Evolutionary conservation across 2,329 filamentous ascomycete species (phyloP).

Genomic region (Fusarium sulawesiense): DNA sequence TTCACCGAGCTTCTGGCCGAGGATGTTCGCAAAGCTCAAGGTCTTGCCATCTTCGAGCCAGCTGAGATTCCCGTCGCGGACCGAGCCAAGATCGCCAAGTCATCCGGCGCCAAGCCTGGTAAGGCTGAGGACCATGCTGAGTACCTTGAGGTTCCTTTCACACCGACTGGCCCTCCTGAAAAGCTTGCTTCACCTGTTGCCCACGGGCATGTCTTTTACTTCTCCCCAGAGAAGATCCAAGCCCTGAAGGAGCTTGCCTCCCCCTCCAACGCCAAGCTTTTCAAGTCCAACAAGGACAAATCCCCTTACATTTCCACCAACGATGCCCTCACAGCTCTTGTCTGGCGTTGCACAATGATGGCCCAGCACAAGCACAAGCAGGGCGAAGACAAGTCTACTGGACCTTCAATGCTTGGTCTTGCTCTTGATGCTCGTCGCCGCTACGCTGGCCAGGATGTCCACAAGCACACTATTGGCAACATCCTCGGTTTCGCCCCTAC

Average conservation of each 20-base stretch:
- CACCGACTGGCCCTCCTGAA: constrained; percentile 3
- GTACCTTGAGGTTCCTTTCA: constrained; percentile 15
- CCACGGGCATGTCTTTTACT: constrained; percentile 19
- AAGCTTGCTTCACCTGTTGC: constrained; percentile 8
- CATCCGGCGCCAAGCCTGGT: constrained; percentile 2
- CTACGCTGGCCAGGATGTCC: constrained; percentile 1
- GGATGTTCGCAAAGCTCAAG: constrained; percentile 10
- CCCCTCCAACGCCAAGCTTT: background rate
- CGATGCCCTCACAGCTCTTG: constrained; percentile 15
- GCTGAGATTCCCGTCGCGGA: background rate
- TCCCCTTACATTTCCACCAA: constrained; percentile 10
- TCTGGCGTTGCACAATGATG: constrained; percentile 18
- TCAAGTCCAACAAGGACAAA: background rate
- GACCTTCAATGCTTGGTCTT: constrained; percentile 7
- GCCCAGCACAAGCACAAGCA: constrained; percentile 2
- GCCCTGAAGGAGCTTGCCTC: background rate
- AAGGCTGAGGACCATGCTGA: constrained; percentile 11
- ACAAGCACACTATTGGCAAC: constrained; percentile 12
- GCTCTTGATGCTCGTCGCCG: constrained; percentile 18
- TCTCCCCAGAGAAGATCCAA: constrained; percentile 5
- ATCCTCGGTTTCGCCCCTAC: constrained; percentile 19
- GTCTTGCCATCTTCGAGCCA: background rate
- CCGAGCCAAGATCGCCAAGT: constrained; percentile 3
- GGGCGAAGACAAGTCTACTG: background rate
- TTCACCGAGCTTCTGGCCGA: constrained; percentile 17